Evolutionary conservation across 2,329 filamentous ascomycete species (phyloP).

Genomic region (Ascochyta pisi): DNA sequence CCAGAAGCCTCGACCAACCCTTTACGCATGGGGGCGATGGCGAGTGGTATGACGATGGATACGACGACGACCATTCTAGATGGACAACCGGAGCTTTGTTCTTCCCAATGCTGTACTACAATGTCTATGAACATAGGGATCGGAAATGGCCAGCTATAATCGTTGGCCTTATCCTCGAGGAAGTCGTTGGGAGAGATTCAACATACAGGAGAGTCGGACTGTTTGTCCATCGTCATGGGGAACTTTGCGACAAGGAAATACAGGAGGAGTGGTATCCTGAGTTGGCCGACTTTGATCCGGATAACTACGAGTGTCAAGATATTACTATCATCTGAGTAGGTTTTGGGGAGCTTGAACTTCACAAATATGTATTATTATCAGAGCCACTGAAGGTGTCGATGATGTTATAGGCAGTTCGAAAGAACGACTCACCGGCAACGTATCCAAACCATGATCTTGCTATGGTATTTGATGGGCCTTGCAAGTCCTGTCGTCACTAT

Average conservation of each 20-base stretch:
- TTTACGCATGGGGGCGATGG: neutral
- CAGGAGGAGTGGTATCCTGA: neutral
- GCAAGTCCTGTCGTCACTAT: too few relatives aligned
- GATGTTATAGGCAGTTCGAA: too few relatives aligned
- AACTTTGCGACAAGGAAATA: neutral
- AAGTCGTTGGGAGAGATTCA: neutral
- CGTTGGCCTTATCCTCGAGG: neutral
- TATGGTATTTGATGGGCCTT: too few relatives aligned
- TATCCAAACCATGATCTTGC: too few relatives aligned
- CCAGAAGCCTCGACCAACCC: neutral
- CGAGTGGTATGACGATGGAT: neutral
- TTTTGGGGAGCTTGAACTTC: too few relatives aligned
- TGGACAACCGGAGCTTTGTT: neutral
- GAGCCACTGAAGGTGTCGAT: too few relatives aligned
- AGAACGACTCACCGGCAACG: too few relatives aligned
- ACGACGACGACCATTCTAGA: neutral
- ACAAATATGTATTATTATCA: too few relatives aligned
- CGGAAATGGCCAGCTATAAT: neutral
- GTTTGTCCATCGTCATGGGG: neutral
- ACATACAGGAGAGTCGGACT: neutral
- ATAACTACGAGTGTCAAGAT: too few relatives aligned
- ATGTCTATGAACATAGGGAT: neutral
- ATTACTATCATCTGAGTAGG: too few relatives aligned
- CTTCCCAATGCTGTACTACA: neutral
- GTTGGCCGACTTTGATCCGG: neutral